Conservation (phyloP, 768 basidiomycete genomes). For the Tricholoma flavovirens region DNA sequence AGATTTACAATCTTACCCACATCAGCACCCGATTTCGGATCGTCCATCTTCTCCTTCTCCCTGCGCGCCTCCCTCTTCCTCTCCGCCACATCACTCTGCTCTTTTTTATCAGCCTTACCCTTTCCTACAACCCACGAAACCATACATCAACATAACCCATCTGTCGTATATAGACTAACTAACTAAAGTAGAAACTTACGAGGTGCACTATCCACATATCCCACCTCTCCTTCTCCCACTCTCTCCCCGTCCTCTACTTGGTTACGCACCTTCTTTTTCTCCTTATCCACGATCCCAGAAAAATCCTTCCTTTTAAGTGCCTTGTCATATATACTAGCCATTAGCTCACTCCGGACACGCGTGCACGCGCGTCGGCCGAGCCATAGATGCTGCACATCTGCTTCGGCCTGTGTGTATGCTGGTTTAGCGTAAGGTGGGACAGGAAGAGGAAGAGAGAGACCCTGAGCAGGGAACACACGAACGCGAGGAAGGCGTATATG, state of each 20-base stretch:
- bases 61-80: too few relatives aligned
- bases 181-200: too few relatives aligned
- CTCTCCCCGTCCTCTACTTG: too few relatives aligned
- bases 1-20: slow-evolving; percentile 86
- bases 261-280: too few relatives aligned
- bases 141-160: too few relatives aligned
- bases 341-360: slow-evolving; percentile 70
- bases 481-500: slow-evolving; percentile 72
- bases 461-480: slow-evolving; percentile 54
- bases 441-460: slow-evolving; percentile 16
- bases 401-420: slow-evolving; percentile 37
- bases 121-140: too few relatives aligned
- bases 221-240: too few relatives aligned
- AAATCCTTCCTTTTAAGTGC: slow-evolving; percentile 78
- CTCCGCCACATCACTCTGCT: too few relatives aligned
- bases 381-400: slow-evolving; percentile 76
- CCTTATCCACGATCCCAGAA: slow-evolving; percentile 62
- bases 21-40: slow-evolving; percentile 74
- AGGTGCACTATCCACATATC: too few relatives aligned
- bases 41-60: slow-evolving; percentile 27
- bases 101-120: too few relatives aligned
- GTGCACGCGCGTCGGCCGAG: slow-evolving; percentile 67
- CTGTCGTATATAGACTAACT: too few relatives aligned
- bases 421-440: background rate
- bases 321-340: slow-evolving; percentile 86